A percentile compares a stretch with the other conserved stretches of the same genome.
These are phyloP conservation scores for Pseudogymnoascus sp. DNA, from an alignment of 2,329 filamentous ascomycete genomes.

Conservation along the genomic window DNA sequence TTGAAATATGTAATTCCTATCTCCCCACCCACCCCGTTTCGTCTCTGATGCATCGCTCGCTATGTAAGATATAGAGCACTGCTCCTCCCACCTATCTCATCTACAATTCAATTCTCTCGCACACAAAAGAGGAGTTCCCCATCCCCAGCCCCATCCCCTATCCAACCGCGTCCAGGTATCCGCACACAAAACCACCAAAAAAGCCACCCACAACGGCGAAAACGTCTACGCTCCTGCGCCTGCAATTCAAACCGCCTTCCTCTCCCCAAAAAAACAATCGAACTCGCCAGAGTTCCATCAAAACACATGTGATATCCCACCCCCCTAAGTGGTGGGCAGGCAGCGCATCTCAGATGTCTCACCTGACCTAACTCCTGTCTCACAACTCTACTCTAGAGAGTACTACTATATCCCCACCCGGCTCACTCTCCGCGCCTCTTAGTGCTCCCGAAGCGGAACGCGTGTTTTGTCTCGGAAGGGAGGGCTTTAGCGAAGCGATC, in stretches of 20 bases:
- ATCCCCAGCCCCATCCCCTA: background rate
- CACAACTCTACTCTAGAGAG: background rate
- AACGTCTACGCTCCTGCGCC: background rate
- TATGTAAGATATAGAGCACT: background rate
- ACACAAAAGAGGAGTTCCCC: background rate
- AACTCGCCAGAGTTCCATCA: background rate
- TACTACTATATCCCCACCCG: background rate
- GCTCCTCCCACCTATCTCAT: background rate
- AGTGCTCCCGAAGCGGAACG: conserved; percentile 3
- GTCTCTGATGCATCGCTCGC: background rate
- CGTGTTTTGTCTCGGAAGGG: conserved; percentile 3
- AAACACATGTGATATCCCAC: background rate
- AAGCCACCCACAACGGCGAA: background rate
- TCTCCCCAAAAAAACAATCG: background rate
- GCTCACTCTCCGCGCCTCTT: background rate
- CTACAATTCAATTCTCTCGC: background rate
- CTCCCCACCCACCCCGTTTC: background rate
- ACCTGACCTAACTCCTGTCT: background rate
- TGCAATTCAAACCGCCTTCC: background rate
- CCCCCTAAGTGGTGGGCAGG: background rate
- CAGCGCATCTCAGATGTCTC: background rate
- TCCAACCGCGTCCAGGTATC: background rate
- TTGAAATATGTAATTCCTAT: background rate
- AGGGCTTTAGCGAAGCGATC: conserved; percentile 7
- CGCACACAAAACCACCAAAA: background rate